These are phyloP conservation scores for Yarrowia sp. DNA, from an alignment of 805 yeast species.

Conservation along the genomic window DNA sequence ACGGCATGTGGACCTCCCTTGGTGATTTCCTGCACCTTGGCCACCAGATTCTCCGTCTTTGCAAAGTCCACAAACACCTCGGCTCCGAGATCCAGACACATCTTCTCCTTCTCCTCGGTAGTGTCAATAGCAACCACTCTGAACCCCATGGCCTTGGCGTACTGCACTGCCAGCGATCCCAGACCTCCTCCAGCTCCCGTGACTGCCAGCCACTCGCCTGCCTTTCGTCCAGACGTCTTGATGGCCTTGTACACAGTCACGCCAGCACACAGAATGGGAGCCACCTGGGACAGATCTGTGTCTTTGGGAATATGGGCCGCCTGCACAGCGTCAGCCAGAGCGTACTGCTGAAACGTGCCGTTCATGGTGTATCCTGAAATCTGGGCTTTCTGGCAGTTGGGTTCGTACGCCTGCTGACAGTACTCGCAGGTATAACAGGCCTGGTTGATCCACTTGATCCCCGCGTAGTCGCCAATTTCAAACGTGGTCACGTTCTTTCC, in stretches of 20 bases:
- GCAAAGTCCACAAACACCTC: slow-evolving; percentile 67
- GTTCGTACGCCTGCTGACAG: slow-evolving; percentile 70
- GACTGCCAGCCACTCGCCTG: slow-evolving; percentile 79
- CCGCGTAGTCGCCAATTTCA: slow-evolving; percentile 81
- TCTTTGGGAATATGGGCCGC: slow-evolving; percentile 81
- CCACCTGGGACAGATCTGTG: slow-evolving; percentile 73
- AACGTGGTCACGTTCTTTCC: slow-evolving; percentile 74
- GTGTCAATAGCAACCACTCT: slow-evolving; percentile 76
- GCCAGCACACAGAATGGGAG: slow-evolving; percentile 91
- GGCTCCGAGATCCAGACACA: slow-evolving; percentile 66
- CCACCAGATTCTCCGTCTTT: slow-evolving; percentile 57
- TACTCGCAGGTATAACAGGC: slow-evolving; percentile 79
- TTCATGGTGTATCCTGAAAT: slow-evolving; percentile 87
- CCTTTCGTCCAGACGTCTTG: slow-evolving; percentile 72
- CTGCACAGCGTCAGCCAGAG: slow-evolving; percentile 85
- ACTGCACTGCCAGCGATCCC: slow-evolving; percentile 76
- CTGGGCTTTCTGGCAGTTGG: slow-evolving; percentile 71
- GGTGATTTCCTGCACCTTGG: slow-evolving; percentile 57
- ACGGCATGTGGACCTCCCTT: slow-evolving; percentile 75
- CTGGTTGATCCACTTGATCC: slow-evolving; percentile 83
- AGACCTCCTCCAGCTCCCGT: slow-evolving; percentile 85
- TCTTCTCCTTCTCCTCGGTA: slow-evolving; percentile 65
- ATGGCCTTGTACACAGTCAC: slow-evolving; percentile 90
- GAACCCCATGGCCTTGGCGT: slow-evolving; percentile 78
- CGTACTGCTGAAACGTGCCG: slow-evolving; percentile 91